phyloP scores from a whole-genome alignment of 768 basidiomycete genomes.

The Termitomyces sp. region DNA sequence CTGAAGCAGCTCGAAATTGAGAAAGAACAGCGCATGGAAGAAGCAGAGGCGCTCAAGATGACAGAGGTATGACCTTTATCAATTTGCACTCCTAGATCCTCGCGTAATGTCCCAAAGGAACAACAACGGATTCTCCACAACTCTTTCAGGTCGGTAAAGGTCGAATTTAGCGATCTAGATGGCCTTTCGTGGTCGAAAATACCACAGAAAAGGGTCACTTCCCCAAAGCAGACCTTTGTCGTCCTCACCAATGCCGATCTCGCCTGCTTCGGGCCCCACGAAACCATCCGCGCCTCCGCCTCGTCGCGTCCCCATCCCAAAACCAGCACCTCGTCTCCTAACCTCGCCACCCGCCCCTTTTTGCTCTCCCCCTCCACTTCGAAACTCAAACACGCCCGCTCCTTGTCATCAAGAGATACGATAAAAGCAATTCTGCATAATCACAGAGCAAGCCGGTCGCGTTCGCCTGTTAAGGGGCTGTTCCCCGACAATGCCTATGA shows the following conservation, averaged over 20 bases:
- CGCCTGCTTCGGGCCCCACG: constrained; percentile 26
- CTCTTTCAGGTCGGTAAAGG: constrained; percentile 52
- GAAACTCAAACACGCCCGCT: constrained; percentile 3
- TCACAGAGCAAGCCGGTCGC: constrained; percentile 19
- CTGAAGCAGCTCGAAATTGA: constrained; percentile 43
- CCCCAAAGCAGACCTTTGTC: constrained; percentile 18
- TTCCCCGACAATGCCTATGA: constrained; percentile 13
- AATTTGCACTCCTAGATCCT: neutral
- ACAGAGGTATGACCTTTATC: constrained; percentile 36
- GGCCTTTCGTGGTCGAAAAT: constrained; percentile 41
- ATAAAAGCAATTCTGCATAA: constrained; percentile 12
- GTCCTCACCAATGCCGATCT: constrained; percentile 33
- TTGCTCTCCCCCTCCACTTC: constrained; percentile 4
- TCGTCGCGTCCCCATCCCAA: constrained; percentile 7
- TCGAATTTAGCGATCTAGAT: constrained; percentile 58
- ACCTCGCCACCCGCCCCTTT: constrained; percentile 14
- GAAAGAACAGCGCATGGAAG: constrained; percentile 47
- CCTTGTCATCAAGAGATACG: constrained; percentile 3
- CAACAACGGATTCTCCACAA: constrained; percentile 31
- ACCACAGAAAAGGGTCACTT: neutral
- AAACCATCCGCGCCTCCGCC: constrained; percentile 34
- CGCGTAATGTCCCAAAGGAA: constrained; percentile 22
- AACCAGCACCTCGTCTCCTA: constrained; percentile 17
- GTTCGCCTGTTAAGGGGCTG: constrained; percentile 25
- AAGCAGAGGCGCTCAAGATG: constrained; percentile 51